Conservation (phyloP, 108 stramenopile genomes). For the Skeletonema tropicum region DNA sequence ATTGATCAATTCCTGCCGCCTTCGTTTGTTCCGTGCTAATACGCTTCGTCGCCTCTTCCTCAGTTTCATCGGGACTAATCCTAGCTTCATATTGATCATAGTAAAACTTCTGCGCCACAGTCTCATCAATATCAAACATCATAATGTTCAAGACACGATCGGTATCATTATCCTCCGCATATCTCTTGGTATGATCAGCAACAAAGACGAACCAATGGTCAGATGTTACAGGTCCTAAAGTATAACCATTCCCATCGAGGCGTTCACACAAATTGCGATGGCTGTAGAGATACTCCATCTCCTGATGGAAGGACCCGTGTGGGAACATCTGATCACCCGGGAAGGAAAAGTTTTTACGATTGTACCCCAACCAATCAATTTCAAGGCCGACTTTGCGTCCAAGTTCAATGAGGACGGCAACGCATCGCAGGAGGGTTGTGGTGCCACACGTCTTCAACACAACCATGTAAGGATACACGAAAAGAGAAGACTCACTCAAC, state of each 20-base stretch:
- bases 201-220: conserved; percentile 99
- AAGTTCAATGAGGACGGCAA: conserved; percentile 89
- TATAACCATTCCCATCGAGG: conserved; percentile 95
- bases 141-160: conserved; percentile 99
- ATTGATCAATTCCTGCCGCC: conserved; percentile 82
- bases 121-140: conserved; percentile 99
- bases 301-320: conserved; percentile 90
- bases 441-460: conserved; percentile 99
- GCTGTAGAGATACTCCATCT: conserved; percentile 90
- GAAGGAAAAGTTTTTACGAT: conserved; percentile 98
- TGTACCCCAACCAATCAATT: conserved; percentile 99
- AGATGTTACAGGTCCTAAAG: conserved; percentile 96
- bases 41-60: conserved; percentile 81
- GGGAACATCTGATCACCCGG: conserved; percentile 94
- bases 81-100: conserved; percentile 72
- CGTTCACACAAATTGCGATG: conserved; percentile 89
- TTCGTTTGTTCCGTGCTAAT: conserved; percentile 80
- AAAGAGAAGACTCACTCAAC: conserved; percentile 92
- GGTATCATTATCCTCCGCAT: conserved; percentile 71
- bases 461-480: conserved; percentile 98
- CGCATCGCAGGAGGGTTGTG: conserved; percentile 98
- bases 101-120: conserved; percentile 88
- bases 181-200: conserved; percentile 95
- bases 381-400: conserved; percentile 89
- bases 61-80: conserved; percentile 64